Percentiles rank a stretch among this genome's conserved stretches.
phyloP scores from a whole-genome alignment of 495 filamentous ascomycete genomes.

The Penicillium fimorum region DNA sequence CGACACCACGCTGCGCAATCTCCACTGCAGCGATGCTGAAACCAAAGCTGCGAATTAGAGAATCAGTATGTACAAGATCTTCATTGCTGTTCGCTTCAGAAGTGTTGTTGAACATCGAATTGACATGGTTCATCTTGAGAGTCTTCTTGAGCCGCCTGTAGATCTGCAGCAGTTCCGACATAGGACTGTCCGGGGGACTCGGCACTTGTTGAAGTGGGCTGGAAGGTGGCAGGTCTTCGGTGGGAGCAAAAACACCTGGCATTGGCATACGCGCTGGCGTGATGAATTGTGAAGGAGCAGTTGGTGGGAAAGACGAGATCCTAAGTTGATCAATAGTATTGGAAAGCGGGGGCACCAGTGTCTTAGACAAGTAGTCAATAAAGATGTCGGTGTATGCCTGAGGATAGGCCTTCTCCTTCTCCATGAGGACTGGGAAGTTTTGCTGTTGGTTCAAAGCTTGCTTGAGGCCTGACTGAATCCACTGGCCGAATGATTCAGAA shows the following conservation, averaged over 20 bases:
- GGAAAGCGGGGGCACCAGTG: conserved; percentile 60
- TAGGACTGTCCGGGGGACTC: conserved; percentile 40
- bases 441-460: conserved; percentile 33
- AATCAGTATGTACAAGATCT: conserved; percentile 62
- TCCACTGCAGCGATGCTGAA: conserved; percentile 89
- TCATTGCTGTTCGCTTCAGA: conserved; percentile 40
- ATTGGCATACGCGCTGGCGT: conserved; percentile 42
- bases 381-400: conserved; percentile 58
- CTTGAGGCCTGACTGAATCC: conserved; percentile 35
- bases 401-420: conserved; percentile 37
- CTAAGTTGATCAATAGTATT: conserved; percentile 54
- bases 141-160: conserved; percentile 81
- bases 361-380: conserved; percentile 57
- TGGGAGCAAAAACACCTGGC: conserved; percentile 45
- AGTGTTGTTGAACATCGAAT: conserved; percentile 46
- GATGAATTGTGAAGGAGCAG: conserved; percentile 22
- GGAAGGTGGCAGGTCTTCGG: conserved; percentile 34
- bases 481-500: conserved; percentile 60
- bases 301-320: conserved; percentile 32
- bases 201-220: conserved; percentile 37
- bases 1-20: conserved; percentile 86
- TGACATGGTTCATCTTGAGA: conserved; percentile 67
- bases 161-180: conserved; percentile 73
- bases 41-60: conserved; percentile 71
- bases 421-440: conserved; percentile 41